Evolutionary conservation across 1,139 yeast species (phyloP), one percentile per base, ranked within the genome.

Genomic region (Zygosaccharomyces sapae): DNA sequence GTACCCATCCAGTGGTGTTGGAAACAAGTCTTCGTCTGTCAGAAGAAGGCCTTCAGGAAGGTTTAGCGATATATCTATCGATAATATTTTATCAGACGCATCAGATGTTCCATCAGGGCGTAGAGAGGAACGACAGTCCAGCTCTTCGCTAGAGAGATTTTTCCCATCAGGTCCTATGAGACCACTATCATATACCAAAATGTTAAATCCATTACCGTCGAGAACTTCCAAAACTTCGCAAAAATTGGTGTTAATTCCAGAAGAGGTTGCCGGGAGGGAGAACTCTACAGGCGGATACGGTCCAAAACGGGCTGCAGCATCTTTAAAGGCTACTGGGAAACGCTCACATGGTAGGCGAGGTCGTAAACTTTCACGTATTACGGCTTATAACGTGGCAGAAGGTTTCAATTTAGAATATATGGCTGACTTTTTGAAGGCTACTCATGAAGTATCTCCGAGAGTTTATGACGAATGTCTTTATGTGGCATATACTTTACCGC

Each of bases 351-450:
- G 81, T 44, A 74, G 76, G 34, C 69, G 90, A 51, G 86, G 82
- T 3, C 80, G 77, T 34, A 86, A 81, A 54, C 78, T 84, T 55
- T 81, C 95, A 30, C 69, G 97, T 50, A 88, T 89, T 55, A 89
- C 97, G 0, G 97, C 97, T 0, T 90, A 90, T 65, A 79, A 88
- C 56, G 82, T 89, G 6, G 82, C 96, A 22, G 96, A 88, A 49
- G 88, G 86, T 19, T 83, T 89, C 61, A 75, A 86, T 57, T 68
- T 90, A 45, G 73, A 75, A 34, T 73, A 79, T 2, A 80, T 88
- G 1, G 75, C 85, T 1, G 74, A 76, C 46, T 90, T 86, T 58
- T 67, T 90, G 38, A 72, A 77, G 39, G 73, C 76, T 12, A 75
- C 83, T 45, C 97, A 90, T 65, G 83, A 83, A 58, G 95, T 89